phyloP scores from a whole-genome alignment of 2,329 filamentous ascomycete species.

The Claviceps sp. region DNA sequence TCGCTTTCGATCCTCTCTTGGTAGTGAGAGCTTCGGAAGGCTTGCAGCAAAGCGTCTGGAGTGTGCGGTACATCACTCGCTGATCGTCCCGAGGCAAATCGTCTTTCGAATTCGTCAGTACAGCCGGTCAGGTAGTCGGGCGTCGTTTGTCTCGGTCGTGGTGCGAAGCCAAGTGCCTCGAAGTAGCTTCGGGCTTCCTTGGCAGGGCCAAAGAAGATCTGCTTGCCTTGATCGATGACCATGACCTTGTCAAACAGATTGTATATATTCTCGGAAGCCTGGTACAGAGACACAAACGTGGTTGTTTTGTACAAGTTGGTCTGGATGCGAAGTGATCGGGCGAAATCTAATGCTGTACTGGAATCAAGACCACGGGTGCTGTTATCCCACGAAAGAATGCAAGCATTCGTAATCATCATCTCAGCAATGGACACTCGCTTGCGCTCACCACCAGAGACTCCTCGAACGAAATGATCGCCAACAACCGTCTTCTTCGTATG shows the following conservation, averaged over 20 bases:
- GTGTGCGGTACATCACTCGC: slow-evolving; percentile 54
- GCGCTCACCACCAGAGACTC: slow-evolving; percentile 66
- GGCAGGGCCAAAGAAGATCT: slow-evolving; percentile 63
- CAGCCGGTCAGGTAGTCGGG: slow-evolving; percentile 73
- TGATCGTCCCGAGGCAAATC: slow-evolving; percentile 56
- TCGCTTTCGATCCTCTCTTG: slow-evolving; percentile 45
- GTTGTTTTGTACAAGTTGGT: slow-evolving; percentile 75
- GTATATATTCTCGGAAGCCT: slow-evolving; percentile 74
- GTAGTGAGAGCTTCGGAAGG: slow-evolving; percentile 54
- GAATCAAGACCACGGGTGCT: slow-evolving; percentile 56
- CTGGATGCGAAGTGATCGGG: slow-evolving; percentile 60
- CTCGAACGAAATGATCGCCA: slow-evolving; percentile 68
- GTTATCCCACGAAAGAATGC: slow-evolving; percentile 65
- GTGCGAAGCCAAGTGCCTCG: slow-evolving; percentile 60
- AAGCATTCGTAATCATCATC: slow-evolving; percentile 63
- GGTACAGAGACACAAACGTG: slow-evolving; percentile 77
- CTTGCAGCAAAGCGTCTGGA: slow-evolving; percentile 51
- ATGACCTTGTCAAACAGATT: slow-evolving; percentile 72
- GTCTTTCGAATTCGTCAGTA: slow-evolving; percentile 72
- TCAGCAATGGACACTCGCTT: slow-evolving; percentile 76
- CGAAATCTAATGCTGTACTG: slow-evolving; percentile 53
- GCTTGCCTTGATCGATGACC: slow-evolving; percentile 61
- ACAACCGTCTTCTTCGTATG: slow-evolving; percentile 78
- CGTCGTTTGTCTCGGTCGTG: slow-evolving; percentile 64
- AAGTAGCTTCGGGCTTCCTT: slow-evolving; percentile 60